phyloP scores from a whole-genome alignment of 257 asterid genomes.

The Linderniella brevidens region DNA sequence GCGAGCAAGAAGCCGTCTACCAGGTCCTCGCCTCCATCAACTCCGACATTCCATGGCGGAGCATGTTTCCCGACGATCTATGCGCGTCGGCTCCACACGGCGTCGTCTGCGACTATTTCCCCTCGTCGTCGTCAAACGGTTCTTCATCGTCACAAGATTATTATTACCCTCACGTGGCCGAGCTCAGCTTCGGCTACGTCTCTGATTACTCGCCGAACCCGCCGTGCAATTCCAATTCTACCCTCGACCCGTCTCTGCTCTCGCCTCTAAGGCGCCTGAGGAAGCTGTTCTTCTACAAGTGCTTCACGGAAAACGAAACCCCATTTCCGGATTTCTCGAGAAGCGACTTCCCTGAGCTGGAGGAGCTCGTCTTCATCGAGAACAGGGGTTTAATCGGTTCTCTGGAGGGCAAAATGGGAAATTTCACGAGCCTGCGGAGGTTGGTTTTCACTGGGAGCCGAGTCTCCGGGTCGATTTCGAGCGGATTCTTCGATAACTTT shows the following conservation, averaged over 20 bases:
- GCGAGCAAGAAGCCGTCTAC: constrained; percentile 68
- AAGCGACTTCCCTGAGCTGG: constrained; percentile 13
- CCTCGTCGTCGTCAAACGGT: constrained; percentile 9
- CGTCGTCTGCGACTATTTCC: constrained; percentile 54
- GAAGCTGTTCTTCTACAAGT: constrained; percentile 61
- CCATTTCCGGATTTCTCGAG: constrained; percentile 33
- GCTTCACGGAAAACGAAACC: constrained; percentile 28
- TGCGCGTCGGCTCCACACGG: constrained; percentile 86
- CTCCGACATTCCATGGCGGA: constrained; percentile 53
- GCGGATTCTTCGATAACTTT: constrained; percentile 17
- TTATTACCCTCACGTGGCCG: constrained; percentile 32
- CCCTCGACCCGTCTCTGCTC: constrained; percentile 31
- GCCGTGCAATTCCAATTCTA: constrained; percentile 34
- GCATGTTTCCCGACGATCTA: constrained; percentile 62
- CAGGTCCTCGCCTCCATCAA: constrained; percentile 40
- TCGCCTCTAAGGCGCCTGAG: constrained; percentile 30
- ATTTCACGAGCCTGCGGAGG: constrained; percentile 25
- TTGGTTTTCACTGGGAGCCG: constrained; percentile 38
- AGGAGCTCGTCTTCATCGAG: constrained; percentile 51
- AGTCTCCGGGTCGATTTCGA: constrained; percentile 30
- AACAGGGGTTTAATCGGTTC: constrained; percentile 46
- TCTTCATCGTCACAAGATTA: no score
- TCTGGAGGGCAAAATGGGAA: constrained; percentile 21
- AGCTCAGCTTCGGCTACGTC: constrained; percentile 67
- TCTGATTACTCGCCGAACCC: constrained; percentile 78